Conservation (phyloP, 768 basidiomycete species). For the Crepidotus variabilis region DNA sequence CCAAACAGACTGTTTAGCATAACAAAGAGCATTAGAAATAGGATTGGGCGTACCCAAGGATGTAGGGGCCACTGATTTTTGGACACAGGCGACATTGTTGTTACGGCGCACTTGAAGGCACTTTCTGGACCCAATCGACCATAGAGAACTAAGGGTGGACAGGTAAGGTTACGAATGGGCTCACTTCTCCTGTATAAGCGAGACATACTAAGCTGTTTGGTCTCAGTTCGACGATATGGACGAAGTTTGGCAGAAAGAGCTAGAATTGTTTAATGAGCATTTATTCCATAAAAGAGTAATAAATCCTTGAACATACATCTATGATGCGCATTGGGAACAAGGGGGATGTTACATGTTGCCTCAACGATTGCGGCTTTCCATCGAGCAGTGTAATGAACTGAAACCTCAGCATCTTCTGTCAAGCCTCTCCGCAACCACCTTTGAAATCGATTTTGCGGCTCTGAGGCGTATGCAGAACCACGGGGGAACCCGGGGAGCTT, state of each 20-base stretch:
- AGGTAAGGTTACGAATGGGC: not conserved
- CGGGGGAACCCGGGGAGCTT: conserved; percentile 44
- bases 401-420: conserved; percentile 30
- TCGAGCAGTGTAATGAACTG: conserved; percentile 53
- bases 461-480: conserved; percentile 35
- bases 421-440: conserved; percentile 21
- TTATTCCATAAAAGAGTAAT: not conserved
- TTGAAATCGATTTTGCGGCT: conserved; percentile 47
- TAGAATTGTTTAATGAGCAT: conserved; percentile 13
- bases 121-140: conserved; percentile 50
- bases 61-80: conserved; percentile 46
- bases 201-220: conserved; percentile 23
- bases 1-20: not conserved
- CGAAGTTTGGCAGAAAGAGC: conserved; percentile 40
- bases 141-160: conserved; percentile 38
- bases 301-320: conserved; percentile 29
- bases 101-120: conserved; percentile 65
- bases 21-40: not conserved
- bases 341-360: conserved; percentile 54
- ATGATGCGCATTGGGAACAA: conserved; percentile 48
- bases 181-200: not conserved
- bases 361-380: conserved; percentile 43
- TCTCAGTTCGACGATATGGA: conserved; percentile 22
- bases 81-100: conserved; percentile 44
- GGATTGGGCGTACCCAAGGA: conserved; percentile 27